A percentile compares a stretch with the other conserved stretches of the same genome.
These are phyloP conservation scores for Cymbopogon citratus DNA, from an alignment of 176 grass and related monocot genomes.

Conservation along the genomic window DNA sequence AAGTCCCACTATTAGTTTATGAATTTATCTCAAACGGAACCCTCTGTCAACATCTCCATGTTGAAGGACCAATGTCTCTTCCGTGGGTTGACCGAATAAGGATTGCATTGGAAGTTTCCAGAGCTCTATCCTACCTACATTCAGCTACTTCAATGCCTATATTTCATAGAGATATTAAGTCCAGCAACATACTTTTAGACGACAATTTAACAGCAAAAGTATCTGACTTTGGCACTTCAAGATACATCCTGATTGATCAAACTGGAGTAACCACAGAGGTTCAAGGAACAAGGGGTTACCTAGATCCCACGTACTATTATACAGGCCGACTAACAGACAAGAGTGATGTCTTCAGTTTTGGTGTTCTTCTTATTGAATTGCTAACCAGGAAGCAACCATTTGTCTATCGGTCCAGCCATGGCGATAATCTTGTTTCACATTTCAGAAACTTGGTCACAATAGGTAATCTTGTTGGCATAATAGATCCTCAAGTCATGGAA, in stretches of 20 bases:
- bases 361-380: slow-evolving; percentile 1
- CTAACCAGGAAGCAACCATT: background rate
- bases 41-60: too few species aligned
- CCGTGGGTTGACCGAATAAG: too few species aligned
- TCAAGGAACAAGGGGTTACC: slow-evolving; percentile 50
- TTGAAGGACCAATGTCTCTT: too few species aligned
- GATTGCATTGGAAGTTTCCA: too few species aligned
- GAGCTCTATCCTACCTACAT: slow-evolving; percentile 42
- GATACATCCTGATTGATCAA: slow-evolving; percentile 36
- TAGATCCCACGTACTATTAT: slow-evolving; percentile 53
- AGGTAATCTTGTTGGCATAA: background rate
- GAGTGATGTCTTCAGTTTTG: background rate
- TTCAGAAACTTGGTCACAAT: background rate
- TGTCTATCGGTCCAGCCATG: background rate
- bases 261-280: slow-evolving; percentile 18
- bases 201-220: slow-evolving; percentile 43
- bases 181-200: slow-evolving; percentile 53
- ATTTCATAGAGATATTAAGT: slow-evolving; percentile 55
- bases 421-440: background rate
- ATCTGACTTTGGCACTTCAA: slow-evolving; percentile 55
- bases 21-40: too few species aligned
- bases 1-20: too few species aligned
- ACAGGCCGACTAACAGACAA: background rate
- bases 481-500: slow-evolving; percentile 1
- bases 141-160: slow-evolving; percentile 27